Percentiles rank a stretch among this genome's conserved stretches.
phyloP scores from a whole-genome alignment of 2,329 filamentous ascomycete species.

The Apiospora arundinis region DNA sequence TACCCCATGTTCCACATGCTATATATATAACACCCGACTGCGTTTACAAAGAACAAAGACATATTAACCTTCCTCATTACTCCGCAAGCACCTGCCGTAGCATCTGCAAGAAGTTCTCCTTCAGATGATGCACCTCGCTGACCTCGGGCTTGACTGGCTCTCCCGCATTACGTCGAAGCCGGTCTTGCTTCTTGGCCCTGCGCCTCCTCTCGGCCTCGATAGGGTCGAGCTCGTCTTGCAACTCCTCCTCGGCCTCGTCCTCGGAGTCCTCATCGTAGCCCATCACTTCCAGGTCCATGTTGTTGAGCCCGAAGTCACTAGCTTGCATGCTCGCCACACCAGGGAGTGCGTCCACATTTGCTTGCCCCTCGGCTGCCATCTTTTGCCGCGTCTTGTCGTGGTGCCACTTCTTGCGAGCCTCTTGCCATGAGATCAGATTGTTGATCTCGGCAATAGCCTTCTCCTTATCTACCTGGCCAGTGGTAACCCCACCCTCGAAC shows the following conservation, averaged over 20 bases:
- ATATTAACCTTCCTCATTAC: constrained; percentile 42
- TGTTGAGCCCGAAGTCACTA: constrained; percentile 88
- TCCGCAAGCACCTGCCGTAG: constrained; percentile 80
- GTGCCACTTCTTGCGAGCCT: constrained; percentile 96
- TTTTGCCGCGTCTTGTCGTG: constrained; percentile 97
- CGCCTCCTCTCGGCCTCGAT: constrained; percentile 85
- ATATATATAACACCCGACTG: not conserved
- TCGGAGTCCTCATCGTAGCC: constrained; percentile 77
- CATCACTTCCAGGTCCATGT: constrained; percentile 86
- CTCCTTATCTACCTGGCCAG: constrained; percentile 71
- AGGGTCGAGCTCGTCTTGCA: constrained; percentile 81
- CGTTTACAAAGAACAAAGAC: not conserved
- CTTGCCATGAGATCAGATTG: constrained; percentile 88
- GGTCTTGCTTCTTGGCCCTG: constrained; percentile 78
- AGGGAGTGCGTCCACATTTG: constrained; percentile 56
- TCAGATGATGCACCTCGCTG: constrained; percentile 79
- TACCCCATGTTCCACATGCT: too few relatives aligned
- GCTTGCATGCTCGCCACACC: constrained; percentile 70
- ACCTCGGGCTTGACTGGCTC: constrained; percentile 84
- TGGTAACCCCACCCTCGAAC: constrained; percentile 79
- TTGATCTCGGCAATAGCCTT: constrained; percentile 83
- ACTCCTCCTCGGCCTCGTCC: constrained; percentile 70
- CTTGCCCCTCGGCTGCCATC: constrained; percentile 85
- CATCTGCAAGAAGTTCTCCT: constrained; percentile 82
- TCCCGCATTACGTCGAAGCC: constrained; percentile 78